phyloP scores from a whole-genome alignment of 345 rosid genomes.

The Rhodamnia rubescens region DNA sequence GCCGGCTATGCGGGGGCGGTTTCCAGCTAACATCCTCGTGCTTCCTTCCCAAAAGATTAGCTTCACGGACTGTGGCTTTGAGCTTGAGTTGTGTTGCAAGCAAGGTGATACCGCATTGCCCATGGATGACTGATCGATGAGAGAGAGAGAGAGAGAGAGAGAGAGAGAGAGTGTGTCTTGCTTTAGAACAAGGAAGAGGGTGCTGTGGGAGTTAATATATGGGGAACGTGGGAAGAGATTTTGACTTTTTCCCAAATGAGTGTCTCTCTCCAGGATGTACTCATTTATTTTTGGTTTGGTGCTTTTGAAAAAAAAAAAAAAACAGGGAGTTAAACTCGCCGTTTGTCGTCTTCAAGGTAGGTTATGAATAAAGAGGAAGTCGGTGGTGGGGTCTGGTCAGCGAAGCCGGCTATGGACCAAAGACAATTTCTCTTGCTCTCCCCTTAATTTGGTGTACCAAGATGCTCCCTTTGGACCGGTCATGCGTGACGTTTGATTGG shows the following conservation, averaged over 20 bases:
- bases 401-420: background rate
- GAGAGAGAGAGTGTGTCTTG: background rate
- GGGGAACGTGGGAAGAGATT: background rate
- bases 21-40: constrained; percentile 4
- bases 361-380: background rate
- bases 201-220: background rate
- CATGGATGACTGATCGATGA: constrained; percentile 5
- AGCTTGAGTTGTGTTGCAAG: background rate
- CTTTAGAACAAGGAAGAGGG: background rate
- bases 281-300: background rate
- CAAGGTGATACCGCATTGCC: constrained; percentile 24
- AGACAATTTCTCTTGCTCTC: background rate
- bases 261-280: background rate
- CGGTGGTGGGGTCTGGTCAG: background rate
- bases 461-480: background rate
- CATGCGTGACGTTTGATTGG: background rate
- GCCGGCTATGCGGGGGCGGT: constrained; percentile 14
- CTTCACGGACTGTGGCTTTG: constrained; percentile 7
- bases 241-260: background rate
- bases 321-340: background rate
- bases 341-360: background rate
- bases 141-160: background rate
- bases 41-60: constrained; percentile 30
- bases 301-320: background rate
- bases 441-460: background rate